A percentile compares a stretch with the other conserved stretches of the same genome.
These are phyloP conservation scores for Termitomyces eurrhizus DNA, from an alignment of 768 basidiomycete genomes.

Conservation along the genomic window DNA sequence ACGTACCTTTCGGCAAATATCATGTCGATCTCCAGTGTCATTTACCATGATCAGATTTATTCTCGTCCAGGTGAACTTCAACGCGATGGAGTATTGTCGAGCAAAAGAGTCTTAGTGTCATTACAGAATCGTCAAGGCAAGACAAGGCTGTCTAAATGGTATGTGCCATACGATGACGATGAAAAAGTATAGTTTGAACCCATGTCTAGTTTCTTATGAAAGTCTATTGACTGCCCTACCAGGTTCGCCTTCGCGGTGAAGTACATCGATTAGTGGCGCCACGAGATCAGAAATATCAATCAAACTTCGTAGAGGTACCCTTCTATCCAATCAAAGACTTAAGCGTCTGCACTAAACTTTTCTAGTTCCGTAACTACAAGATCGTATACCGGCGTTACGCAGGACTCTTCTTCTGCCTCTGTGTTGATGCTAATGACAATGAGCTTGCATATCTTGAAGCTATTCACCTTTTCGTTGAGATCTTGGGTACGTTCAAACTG, in stretches of 20 bases:
- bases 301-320: constrained; percentile 95
- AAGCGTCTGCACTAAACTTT: constrained; percentile 3
- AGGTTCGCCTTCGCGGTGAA: constrained; percentile 94
- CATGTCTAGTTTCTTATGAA: constrained; percentile 1
- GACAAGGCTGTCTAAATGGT: constrained; percentile 97
- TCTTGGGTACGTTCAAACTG: constrained; percentile 64
- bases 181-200: constrained; percentile 68
- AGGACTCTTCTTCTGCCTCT: constrained; percentile 96
- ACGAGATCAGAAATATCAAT: constrained; percentile 97
- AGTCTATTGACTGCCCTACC: constrained; percentile 3
- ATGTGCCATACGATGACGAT: constrained; percentile 97
- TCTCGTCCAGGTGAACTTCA: constrained; percentile 80
- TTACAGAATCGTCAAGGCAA: constrained; percentile 95
- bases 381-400: constrained; percentile 96
- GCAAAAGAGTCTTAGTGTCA: not conserved
- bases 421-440: constrained; percentile 98
- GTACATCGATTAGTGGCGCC: constrained; percentile 96
- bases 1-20: constrained; percentile 12
- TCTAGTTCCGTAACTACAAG: constrained; percentile 95
- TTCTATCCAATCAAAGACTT: constrained; percentile 1
- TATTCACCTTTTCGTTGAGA: constrained; percentile 97
- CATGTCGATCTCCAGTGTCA: not conserved
- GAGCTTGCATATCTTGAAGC: constrained; percentile 97
- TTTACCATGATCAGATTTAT: constrained; percentile 91
- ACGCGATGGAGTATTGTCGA: not conserved